Evolutionary conservation across 78 protist species (phyloP).

Genomic region (Diacronema lutheri): DNA sequence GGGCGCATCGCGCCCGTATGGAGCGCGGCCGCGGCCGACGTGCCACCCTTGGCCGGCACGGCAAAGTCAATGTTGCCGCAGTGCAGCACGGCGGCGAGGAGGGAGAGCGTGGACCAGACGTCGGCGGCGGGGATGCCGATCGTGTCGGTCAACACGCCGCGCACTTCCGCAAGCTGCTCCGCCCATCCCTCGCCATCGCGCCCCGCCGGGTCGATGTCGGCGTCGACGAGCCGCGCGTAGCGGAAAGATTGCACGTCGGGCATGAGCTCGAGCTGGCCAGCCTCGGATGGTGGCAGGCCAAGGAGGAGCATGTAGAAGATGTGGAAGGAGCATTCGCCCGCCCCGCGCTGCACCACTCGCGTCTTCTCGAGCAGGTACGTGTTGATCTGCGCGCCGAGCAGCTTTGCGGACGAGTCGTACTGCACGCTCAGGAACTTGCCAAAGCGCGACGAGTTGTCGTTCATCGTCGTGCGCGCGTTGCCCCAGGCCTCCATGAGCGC

Average conservation of each 20-base stretch:
- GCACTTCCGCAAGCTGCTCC: neutral
- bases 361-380: conserved; percentile 72
- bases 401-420: neutral
- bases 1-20: neutral
- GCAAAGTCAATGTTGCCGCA: neutral
- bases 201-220: neutral
- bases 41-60: neutral
- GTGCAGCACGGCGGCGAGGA: neutral
- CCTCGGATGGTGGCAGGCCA: neutral
- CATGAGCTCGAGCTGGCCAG: neutral
- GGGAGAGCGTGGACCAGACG: neutral
- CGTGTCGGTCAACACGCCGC: neutral
- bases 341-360: conserved; percentile 75
- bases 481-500: conserved; percentile 88
- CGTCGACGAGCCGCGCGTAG: neutral
- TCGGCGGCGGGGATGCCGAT: neutral
- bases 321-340: conserved; percentile 83
- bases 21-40: neutral
- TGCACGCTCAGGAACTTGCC: conserved; percentile 24
- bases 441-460: conserved; percentile 82
- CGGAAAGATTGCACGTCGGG: no score
- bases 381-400: conserved; percentile 36
- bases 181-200: neutral
- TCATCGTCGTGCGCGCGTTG: conserved; percentile 78
- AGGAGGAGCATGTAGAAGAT: conserved; percentile 68